phyloP scores from a whole-genome alignment of 192 early-diverging fungal species.

The Haplosporangium gracile region DNA sequence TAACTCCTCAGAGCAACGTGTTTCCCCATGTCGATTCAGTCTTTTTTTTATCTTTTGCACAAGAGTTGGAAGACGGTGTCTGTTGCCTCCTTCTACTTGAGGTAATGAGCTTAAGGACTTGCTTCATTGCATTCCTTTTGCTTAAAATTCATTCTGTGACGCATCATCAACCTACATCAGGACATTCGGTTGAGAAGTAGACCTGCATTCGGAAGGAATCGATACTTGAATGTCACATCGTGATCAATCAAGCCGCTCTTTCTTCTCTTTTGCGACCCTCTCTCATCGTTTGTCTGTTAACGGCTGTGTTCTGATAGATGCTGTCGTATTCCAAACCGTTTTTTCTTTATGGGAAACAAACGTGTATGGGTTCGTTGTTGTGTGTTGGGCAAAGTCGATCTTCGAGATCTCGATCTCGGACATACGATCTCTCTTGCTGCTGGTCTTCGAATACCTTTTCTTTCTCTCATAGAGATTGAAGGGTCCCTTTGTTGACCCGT shows the following conservation, averaged over 20 bases:
- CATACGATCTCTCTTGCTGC: slow-evolving; percentile 16
- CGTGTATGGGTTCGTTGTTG: slow-evolving; percentile 58
- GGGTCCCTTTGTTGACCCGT: slow-evolving; percentile 3
- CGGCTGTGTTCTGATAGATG: background rate
- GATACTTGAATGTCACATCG: background rate
- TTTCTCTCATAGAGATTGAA: background rate
- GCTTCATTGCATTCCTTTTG: slow-evolving; percentile 54
- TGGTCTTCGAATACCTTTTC: background rate
- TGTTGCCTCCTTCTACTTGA: slow-evolving; percentile 30
- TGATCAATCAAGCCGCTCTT: background rate
- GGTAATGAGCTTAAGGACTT: slow-evolving; percentile 53
- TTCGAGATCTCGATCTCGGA: slow-evolving; percentile 8
- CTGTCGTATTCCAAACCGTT: slow-evolving; percentile 56
- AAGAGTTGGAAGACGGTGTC: background rate
- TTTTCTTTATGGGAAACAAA: slow-evolving; percentile 46
- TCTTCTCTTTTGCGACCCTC: background rate
- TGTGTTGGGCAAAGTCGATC: slow-evolving; percentile 39
- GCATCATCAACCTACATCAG: slow-evolving; percentile 12
- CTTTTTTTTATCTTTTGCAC: background rate
- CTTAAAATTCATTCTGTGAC: slow-evolving; percentile 59
- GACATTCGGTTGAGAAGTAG: background rate
- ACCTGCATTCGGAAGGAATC: background rate
- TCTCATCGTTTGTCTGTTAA: background rate
- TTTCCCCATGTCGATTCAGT: slow-evolving; percentile 9
- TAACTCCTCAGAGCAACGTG: background rate